phyloP scores from a whole-genome alignment of 148 eudicot species.

The Drosera capensis region DNA sequence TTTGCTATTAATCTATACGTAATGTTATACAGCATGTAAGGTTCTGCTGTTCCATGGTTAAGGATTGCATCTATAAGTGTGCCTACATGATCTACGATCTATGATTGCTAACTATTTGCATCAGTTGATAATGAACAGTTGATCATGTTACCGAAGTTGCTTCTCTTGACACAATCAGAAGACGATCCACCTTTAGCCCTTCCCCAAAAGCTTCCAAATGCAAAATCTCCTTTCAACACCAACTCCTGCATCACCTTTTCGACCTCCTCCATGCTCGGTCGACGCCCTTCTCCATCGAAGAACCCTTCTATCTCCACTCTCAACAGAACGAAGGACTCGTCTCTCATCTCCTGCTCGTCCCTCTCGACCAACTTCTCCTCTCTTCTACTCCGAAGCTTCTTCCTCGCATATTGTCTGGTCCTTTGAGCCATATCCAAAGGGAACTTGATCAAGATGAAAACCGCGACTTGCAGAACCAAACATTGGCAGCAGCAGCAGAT shows the following conservation, averaged over 20 bases:
- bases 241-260: conserved; percentile 59
- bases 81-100: too few relatives aligned
- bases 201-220: conserved; percentile 92
- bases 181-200: conserved; percentile 12
- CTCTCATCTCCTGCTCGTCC: not conserved
- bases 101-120: not conserved
- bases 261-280: conserved; percentile 62
- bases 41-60: too few relatives aligned
- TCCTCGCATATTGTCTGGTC: conserved; percentile 26
- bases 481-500: conserved; percentile 87
- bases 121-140: not conserved
- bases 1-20: too few relatives aligned
- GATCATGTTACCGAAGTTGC: not conserved
- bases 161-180: not conserved
- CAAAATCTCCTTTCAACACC: conserved; percentile 50
- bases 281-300: conserved; percentile 1
- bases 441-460: conserved; percentile 41
- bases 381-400: conserved; percentile 22
- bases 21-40: too few relatives aligned
- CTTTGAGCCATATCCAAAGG: conserved; percentile 33
- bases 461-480: conserved; percentile 37
- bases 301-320: conserved; percentile 4
- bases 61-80: too few relatives aligned
- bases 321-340: not conserved
- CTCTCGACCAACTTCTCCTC: conserved; percentile 2